phyloP scores from a whole-genome alignment of 306 rosid genomes.

The Trifolium pratense region DNA sequence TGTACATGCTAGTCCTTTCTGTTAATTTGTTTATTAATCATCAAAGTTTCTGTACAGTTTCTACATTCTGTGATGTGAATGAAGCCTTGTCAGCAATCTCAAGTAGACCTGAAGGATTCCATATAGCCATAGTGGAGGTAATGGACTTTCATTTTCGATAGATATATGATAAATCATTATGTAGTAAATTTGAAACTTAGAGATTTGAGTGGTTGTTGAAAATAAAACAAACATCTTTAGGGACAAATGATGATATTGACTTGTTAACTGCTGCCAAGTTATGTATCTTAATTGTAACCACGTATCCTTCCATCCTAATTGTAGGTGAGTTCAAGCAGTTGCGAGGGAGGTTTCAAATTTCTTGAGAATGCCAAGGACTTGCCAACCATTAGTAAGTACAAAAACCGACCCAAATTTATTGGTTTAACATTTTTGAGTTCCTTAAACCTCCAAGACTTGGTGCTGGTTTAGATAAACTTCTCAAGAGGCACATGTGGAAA shows the following conservation, averaged over 20 bases:
- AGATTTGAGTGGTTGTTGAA: slow-evolving; percentile 25
- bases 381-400: slow-evolving; percentile 81
- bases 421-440: not conserved
- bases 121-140: slow-evolving; percentile 85
- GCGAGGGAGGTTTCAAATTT: slow-evolving; percentile 66
- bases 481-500: not conserved
- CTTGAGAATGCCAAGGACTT: slow-evolving; percentile 85
- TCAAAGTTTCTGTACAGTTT: slow-evolving; percentile 54
- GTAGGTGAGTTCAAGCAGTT: slow-evolving; percentile 68
- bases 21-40: slow-evolving; percentile 34
- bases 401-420: slow-evolving; percentile 23
- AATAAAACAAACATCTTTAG: not conserved
- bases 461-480: not conserved
- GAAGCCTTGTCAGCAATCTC: slow-evolving; percentile 76
- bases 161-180: not conserved
- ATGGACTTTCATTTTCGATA: slow-evolving; percentile 15
- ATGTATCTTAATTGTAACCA: slow-evolving; percentile 24
- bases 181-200: slow-evolving; percentile 12
- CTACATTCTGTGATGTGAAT: slow-evolving; percentile 62
- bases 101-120: slow-evolving; percentile 63
- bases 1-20: slow-evolving; percentile 15
- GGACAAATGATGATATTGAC: slow-evolving; percentile 32
- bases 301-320: slow-evolving; percentile 23
- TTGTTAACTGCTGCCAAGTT: slow-evolving; percentile 10
- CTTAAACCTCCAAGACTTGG: not conserved